phyloP scores from a whole-genome alignment of 352 stramenopile genomes.

The Thalassiosira livingstoniorum region DNA sequence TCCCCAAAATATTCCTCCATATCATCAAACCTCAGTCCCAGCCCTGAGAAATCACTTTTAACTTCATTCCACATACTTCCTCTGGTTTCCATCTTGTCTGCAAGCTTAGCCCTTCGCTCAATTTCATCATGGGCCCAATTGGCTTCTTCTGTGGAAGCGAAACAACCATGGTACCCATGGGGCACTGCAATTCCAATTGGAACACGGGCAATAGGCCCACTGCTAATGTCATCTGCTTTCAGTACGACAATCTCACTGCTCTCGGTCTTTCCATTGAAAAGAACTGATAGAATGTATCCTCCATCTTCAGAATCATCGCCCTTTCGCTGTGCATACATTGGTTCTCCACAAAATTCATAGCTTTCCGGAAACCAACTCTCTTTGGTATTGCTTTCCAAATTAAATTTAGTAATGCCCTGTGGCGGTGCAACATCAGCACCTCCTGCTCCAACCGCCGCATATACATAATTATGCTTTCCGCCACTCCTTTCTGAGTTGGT shows the following conservation, averaged over 20 bases:
- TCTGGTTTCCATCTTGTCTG: slow-evolving; percentile 82
- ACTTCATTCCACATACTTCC: slow-evolving; percentile 85
- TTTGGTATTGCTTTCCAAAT: slow-evolving; percentile 57
- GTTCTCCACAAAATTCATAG: slow-evolving; percentile 83
- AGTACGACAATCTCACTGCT: slow-evolving; percentile 78
- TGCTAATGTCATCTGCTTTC: slow-evolving; percentile 62
- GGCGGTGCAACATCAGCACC: slow-evolving; percentile 67
- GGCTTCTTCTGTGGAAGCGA: slow-evolving; percentile 64
- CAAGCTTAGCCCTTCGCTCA: slow-evolving; percentile 75
- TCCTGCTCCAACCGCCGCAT: slow-evolving; percentile 66
- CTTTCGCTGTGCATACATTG: slow-evolving; percentile 71
- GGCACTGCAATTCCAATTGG: slow-evolving; percentile 75
- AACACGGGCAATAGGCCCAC: slow-evolving; percentile 70
- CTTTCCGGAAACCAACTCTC: slow-evolving; percentile 75
- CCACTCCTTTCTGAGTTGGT: slow-evolving; percentile 62
- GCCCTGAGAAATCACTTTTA: slow-evolving; percentile 84
- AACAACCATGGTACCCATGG: slow-evolving; percentile 82
- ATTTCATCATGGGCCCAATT: slow-evolving; percentile 80
- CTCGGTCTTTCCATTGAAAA: slow-evolving; percentile 73
- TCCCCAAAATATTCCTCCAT: slow-evolving; percentile 83
- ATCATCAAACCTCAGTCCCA: slow-evolving; percentile 83
- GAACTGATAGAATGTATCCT: slow-evolving; percentile 77
- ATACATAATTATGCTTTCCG: slow-evolving; percentile 66
- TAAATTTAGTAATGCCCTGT: slow-evolving; percentile 79
- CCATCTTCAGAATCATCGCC: slow-evolving; percentile 59